Evolutionary conservation across 768 basidiomycete genomes (phyloP), one percentile per base, ranked within the genome.

Genomic region (Hericium coralloides): DNA sequence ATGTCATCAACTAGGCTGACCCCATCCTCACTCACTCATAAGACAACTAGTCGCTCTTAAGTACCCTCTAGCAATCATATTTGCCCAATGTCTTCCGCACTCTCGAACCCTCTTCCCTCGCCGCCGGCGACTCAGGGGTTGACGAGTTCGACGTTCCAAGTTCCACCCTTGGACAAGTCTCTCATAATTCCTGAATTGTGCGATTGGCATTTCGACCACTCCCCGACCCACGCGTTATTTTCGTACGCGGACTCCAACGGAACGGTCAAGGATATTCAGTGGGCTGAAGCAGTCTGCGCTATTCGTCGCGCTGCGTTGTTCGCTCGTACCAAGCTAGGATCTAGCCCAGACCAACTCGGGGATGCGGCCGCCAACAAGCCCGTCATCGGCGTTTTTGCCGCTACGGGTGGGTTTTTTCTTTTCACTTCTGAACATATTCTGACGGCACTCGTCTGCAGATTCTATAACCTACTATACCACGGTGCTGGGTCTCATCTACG

Each of bases 181-280:
- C 60, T 74, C 7, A 64, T 64, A 12, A 31, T 73, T 1, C 67
- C 70, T 17, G 70, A 73, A 41, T 59, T 74, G 7, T 69, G 61
- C 50, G 72, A 74, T 45, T 69, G 61, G 45, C 69, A 74, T 43
- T 49, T 53, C 31, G n/a, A 38, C 20, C 47, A 66, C 49, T 69
- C 63, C 50, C 61, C 69, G 4, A 53, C 59, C 41, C 70, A 73
- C 47, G 65, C 68, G 3, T 23, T 67, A 12, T 71, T 67, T 60
- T 58, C 66, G 8, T 73, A 67, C 56, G 56, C 59, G 3, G 64
- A 66, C 54, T 57, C 22, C n/a, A 17, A 17, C 15, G 43, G 43
- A 22, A 17, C 22, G 17, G 22, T 45, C 43, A 45, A 45, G 12
- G 22, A n/a, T 45, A 22, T 45, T 22, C 17, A 17, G n/a, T 45